Evolutionary conservation across 169 alveolate species (phyloP).

Genomic region (Neospora caninum): DNA sequence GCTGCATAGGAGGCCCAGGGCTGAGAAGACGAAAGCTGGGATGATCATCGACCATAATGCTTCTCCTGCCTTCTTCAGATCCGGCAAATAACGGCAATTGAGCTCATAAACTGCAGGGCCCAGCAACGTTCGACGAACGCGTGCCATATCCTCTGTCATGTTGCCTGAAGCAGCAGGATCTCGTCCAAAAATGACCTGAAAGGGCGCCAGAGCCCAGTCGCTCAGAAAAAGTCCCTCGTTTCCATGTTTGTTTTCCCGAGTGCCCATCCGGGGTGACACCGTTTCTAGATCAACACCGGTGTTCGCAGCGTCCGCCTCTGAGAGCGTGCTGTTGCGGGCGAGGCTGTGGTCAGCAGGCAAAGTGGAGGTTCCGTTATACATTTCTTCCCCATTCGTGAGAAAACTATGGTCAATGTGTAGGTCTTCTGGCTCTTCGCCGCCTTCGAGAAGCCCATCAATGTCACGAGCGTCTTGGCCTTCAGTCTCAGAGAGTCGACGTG

Average conservation of each 20-base stretch:
- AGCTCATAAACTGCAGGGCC: not conserved
- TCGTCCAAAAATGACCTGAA: slow-evolving; percentile 7
- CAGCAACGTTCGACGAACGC: not conserved
- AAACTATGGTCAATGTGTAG: not conserved
- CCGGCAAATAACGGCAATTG: not conserved
- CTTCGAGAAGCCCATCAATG: not conserved
- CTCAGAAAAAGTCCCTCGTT: not conserved
- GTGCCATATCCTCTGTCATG: not conserved
- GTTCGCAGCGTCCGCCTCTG: no score
- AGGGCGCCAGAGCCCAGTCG: not conserved
- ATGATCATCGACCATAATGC: slow-evolving; percentile 11
- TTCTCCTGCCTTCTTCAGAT: not conserved
- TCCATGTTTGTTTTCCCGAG: not conserved
- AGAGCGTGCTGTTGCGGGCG: no score
- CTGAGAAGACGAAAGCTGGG: not conserved
- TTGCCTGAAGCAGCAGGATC: slow-evolving; percentile 16
- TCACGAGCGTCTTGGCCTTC: not conserved
- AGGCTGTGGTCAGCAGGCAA: no score
- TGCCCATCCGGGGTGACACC: not conserved
- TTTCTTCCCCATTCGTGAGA: not conserved
- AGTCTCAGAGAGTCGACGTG: not conserved
- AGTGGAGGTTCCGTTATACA: not conserved
- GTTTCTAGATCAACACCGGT: not conserved
- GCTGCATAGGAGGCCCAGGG: not conserved
- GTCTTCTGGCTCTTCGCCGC: not conserved